Percentiles rank a stretch among this genome's conserved stretches.
Evolutionary conservation across 169 alveolate genomes (phyloP).

Genomic region (Plasmodium gallinaceum): DNA sequence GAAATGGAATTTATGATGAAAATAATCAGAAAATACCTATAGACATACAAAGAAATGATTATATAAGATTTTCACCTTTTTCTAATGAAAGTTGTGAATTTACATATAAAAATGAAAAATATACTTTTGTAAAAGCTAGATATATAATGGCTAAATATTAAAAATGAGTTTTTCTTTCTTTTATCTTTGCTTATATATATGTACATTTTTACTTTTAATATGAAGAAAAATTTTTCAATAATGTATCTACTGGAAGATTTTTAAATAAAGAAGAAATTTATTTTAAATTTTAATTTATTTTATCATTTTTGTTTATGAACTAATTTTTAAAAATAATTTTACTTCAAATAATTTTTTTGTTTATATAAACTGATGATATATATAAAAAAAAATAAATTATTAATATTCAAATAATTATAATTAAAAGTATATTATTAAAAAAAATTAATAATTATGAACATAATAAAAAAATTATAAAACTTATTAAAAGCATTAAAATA

Average conservation of each 20-base stretch:
- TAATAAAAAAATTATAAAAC: too few species aligned
- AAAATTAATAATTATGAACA: too few species aligned
- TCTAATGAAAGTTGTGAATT: constrained; percentile 74
- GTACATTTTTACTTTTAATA: too few species aligned
- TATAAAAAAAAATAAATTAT: too few species aligned
- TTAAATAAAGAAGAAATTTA: neutral
- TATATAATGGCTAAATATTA: constrained; percentile 71
- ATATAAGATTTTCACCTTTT: constrained; percentile 70
- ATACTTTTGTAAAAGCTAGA: constrained; percentile 68
- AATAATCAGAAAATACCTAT: constrained; percentile 64
- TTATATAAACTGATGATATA: neutral
- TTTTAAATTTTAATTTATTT: neutral
- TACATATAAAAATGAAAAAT: constrained; percentile 55
- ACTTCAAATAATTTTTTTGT: neutral
- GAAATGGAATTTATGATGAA: constrained; percentile 64
- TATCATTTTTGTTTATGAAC: neutral
- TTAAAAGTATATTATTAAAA: too few species aligned
- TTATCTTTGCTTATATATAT: neutral
- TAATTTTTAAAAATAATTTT: neutral
- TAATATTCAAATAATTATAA: too few species aligned
- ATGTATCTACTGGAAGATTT: neutral
- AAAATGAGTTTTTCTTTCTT: neutral
- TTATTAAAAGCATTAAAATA: too few species aligned
- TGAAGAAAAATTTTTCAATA: too few species aligned
- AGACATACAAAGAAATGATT: constrained; percentile 51